Evolutionary conservation across 2,329 filamentous ascomycete species (phyloP).

Genomic region (Sporothrix dimorphospora): DNA sequence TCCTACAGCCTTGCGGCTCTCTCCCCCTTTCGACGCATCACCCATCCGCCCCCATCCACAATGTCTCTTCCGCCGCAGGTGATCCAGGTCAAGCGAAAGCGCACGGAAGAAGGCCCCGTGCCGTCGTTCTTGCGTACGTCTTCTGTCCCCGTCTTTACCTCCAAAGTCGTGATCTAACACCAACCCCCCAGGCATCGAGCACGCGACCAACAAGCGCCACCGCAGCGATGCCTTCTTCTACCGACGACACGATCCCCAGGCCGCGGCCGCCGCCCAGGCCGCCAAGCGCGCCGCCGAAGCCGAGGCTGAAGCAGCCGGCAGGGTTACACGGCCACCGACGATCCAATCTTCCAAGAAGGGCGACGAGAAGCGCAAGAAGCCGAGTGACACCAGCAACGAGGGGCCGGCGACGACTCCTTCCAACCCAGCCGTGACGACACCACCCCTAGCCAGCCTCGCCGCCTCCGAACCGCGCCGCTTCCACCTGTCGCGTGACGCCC

Average conservation of each 20-base stretch:
- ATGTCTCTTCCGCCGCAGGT: conserved; percentile 63
- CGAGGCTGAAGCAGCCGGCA: conserved; percentile 38
- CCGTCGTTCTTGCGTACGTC: conserved; percentile 55
- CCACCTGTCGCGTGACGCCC: conserved; percentile 51
- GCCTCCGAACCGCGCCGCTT: conserved; percentile 53
- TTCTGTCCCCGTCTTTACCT: neutral
- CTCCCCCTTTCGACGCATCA: neutral
- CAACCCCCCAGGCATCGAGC: conserved; percentile 45
- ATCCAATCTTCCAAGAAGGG: conserved; percentile 54
- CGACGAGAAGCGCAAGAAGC: conserved; percentile 39
- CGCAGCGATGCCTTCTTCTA: conserved; percentile 60
- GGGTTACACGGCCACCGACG: conserved; percentile 32
- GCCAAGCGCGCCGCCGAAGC: conserved; percentile 24
- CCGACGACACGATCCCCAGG: conserved; percentile 51
- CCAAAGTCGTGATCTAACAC: conserved; percentile 30
- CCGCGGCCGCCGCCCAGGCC: conserved; percentile 21
- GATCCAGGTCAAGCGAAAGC: conserved; percentile 65
- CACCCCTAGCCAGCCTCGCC: neutral
- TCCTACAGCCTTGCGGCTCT: neutral
- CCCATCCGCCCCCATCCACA: neutral
- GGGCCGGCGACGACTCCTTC: neutral
- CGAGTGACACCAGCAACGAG: neutral
- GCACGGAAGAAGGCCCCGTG: conserved; percentile 57
- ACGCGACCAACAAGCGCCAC: conserved; percentile 59
- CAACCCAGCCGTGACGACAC: neutral